phyloP scores from a whole-genome alignment of 768 basidiomycete species.

The Rhizopogon roseolus region DNA sequence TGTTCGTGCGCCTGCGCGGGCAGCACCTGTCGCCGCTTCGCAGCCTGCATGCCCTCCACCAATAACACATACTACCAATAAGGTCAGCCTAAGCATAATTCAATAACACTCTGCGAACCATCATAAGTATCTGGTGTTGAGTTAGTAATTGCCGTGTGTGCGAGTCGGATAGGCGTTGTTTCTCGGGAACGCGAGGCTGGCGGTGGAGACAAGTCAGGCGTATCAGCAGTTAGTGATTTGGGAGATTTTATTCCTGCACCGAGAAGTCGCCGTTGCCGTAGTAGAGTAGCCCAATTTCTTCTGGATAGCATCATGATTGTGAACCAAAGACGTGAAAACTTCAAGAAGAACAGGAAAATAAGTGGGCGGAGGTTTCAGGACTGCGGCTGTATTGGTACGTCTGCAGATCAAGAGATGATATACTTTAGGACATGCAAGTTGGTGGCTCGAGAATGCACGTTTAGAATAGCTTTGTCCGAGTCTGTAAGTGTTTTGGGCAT shows the following conservation, averaged over 20 bases:
- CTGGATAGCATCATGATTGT: neutral
- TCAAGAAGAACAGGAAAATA: neutral
- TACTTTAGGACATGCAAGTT: neutral
- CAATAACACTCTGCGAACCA: constrained; percentile 11
- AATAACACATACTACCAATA: constrained; percentile 69
- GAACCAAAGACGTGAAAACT: neutral
- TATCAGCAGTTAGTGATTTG: neutral
- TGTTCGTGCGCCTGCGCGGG: constrained; percentile 77
- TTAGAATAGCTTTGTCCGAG: neutral
- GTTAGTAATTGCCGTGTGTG: neutral
- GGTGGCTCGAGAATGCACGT: neutral
- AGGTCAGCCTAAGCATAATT: constrained; percentile 32
- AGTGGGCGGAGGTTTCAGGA: neutral
- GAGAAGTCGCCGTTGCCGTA: neutral
- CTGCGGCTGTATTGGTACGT: neutral
- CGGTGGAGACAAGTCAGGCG: neutral
- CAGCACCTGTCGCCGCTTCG: constrained; percentile 85
- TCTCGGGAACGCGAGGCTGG: neutral
- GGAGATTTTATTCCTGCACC: neutral
- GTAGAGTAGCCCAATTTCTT: neutral
- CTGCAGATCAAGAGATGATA: neutral
- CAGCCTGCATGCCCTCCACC: constrained; percentile 93
- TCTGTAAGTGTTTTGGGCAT: neutral
- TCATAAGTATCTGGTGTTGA: constrained; percentile 15
- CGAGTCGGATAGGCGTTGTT: neutral